These are phyloP conservation scores for Blepharisma stoltei DNA, from an alignment of 73 alveolate genomes.

Conservation along the genomic window DNA sequence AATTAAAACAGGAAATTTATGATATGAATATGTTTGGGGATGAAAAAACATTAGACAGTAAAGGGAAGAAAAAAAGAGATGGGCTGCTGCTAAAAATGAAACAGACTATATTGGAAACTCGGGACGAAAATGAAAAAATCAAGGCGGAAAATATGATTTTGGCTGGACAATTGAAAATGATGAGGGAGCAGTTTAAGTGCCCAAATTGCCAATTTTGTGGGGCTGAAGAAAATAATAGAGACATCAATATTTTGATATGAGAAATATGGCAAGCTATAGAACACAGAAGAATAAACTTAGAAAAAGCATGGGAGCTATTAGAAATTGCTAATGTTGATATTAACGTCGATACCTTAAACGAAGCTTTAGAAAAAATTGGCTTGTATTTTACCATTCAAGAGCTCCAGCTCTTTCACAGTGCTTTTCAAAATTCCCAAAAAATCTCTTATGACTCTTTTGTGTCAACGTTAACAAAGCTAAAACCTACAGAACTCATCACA, in stretches of 20 bases:
- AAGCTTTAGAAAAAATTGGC: constrained; percentile 10
- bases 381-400: not conserved
- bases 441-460: not conserved
- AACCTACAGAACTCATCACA: not conserved
- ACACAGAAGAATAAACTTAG: not conserved
- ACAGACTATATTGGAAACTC: not conserved
- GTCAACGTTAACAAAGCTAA: not conserved
- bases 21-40: not conserved
- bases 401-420: not conserved
- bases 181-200: not conserved
- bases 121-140: not conserved
- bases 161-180: not conserved
- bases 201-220: not conserved
- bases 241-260: not conserved
- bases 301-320: not conserved
- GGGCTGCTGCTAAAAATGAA: not conserved
- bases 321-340: not conserved
- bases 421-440: not conserved
- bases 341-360: not conserved
- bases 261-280: constrained; percentile 28
- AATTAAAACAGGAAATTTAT: not conserved
- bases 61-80: constrained; percentile 12
- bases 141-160: not conserved
- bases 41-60: not conserved
- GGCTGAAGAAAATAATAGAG: constrained; percentile 1